Conservation (phyloP, 495 filamentous ascomycete species). For the Penicillium egyptiacum region DNA sequence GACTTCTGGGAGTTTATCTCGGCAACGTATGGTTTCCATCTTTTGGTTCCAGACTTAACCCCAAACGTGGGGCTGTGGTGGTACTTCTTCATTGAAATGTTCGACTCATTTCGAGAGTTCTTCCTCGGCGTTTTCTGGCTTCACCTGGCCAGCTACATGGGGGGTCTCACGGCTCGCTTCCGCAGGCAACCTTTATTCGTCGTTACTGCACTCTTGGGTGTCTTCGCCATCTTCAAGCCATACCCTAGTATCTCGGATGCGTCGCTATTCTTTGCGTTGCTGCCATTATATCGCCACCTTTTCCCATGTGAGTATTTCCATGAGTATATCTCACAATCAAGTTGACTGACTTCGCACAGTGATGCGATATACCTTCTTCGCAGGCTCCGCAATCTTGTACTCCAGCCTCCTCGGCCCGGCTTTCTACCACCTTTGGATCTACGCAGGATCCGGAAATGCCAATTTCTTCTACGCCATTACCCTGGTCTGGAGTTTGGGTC, state of each 20-base stretch:
- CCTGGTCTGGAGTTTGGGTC: constrained; percentile 89
- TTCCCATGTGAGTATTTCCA: constrained; percentile 69
- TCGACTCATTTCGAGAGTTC: constrained; percentile 95
- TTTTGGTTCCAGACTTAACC: constrained; percentile 88
- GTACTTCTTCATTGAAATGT: constrained; percentile 99
- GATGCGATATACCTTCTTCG: constrained; percentile 91
- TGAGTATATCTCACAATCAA: not conserved
- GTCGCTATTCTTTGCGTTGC: constrained; percentile 74
- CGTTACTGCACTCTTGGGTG: constrained; percentile 74
- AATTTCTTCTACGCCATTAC: constrained; percentile 99
- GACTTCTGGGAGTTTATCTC: constrained; percentile 79
- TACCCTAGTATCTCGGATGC: constrained; percentile 91
- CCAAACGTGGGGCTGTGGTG: constrained; percentile 97
- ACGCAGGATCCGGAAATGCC: constrained; percentile 94
- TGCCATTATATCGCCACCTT: constrained; percentile 90
- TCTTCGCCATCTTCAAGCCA: constrained; percentile 91
- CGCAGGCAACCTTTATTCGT: constrained; percentile 83
- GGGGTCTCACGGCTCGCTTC: constrained; percentile 75
- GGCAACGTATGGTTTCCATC: constrained; percentile 88
- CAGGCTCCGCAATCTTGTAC: constrained; percentile 78
- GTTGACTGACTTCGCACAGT: constrained; percentile 48
- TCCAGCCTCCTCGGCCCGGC: constrained; percentile 85
- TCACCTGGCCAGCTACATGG: constrained; percentile 85
- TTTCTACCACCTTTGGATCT: constrained; percentile 98
- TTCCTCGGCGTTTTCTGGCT: constrained; percentile 98